Evolutionary conservation across 495 filamentous ascomycete genomes (phyloP).

Genomic region (Penicillium subrubescens): DNA sequence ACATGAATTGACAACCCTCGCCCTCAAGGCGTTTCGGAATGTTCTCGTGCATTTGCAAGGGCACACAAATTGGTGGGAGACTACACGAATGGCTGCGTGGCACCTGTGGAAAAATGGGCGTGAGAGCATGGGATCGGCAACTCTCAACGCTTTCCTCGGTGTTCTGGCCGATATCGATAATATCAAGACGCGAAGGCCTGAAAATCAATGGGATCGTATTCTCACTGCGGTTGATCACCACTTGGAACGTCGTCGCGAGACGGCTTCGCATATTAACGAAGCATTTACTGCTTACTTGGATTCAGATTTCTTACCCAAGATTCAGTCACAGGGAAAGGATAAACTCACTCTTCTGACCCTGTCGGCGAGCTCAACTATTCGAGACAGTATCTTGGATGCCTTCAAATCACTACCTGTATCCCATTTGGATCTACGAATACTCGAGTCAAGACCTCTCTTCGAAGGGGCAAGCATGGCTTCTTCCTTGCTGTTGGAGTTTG

Average conservation of each 20-base stretch:
- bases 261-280: slow-evolving; percentile 30
- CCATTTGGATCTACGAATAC: slow-evolving; percentile 55
- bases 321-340: slow-evolving; percentile 14
- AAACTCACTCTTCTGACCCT: slow-evolving; percentile 56
- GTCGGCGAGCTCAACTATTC: slow-evolving; percentile 63
- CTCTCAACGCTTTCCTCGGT: slow-evolving; percentile 51
- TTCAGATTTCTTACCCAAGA: slow-evolving; percentile 27
- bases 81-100: slow-evolving; percentile 60
- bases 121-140: slow-evolving; percentile 65
- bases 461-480: slow-evolving; percentile 63
- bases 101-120: slow-evolving; percentile 65
- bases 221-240: slow-evolving; percentile 34
- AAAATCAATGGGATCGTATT: slow-evolving; percentile 28
- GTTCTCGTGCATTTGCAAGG: slow-evolving; percentile 32
- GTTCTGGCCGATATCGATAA: slow-evolving; percentile 44
- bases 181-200: slow-evolving; percentile 10
- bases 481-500: slow-evolving; percentile 40
- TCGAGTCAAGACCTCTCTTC: slow-evolving; percentile 67
- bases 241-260: slow-evolving; percentile 31
- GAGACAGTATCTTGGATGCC: slow-evolving; percentile 40
- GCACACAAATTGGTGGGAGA: slow-evolving; percentile 51
- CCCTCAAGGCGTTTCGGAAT: slow-evolving; percentile 49
- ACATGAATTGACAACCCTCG: slow-evolving; percentile 53
- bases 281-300: slow-evolving; percentile 41
- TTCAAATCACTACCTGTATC: slow-evolving; percentile 21